These are phyloP conservation scores for Brassica juncea DNA, from an alignment of 345 rosid genomes.

Conservation along the genomic window DNA sequence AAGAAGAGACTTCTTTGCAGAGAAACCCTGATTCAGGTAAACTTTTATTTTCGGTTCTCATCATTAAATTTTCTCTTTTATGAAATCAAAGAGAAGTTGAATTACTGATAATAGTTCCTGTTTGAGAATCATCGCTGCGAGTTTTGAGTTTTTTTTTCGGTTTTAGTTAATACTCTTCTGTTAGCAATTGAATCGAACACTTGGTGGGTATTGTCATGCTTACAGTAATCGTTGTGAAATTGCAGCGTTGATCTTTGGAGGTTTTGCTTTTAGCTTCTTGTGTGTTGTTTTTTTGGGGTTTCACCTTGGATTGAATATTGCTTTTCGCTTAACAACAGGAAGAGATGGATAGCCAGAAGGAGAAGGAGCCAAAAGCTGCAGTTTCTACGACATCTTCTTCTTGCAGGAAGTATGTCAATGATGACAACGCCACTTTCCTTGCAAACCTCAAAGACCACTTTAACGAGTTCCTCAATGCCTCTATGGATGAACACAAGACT, in stretches of 20 bases:
- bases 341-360: constrained; percentile 2
- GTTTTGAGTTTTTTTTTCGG: not conserved
- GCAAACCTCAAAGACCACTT: constrained; percentile 78
- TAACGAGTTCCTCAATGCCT: constrained; percentile 67
- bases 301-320: not conserved
- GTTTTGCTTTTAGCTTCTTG: not conserved
- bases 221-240: not conserved
- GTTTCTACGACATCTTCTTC: constrained; percentile 48
- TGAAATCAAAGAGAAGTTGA: not conserved
- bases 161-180: not conserved
- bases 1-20: not conserved
- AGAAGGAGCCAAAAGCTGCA: constrained; percentile 30
- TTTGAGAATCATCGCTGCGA: not conserved
- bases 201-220: not conserved
- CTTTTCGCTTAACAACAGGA: not conserved
- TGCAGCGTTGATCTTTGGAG: not conserved
- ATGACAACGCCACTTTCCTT: constrained; percentile 63
- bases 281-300: not conserved
- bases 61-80: not conserved
- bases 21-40: constrained; percentile 14
- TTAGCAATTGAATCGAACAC: not conserved
- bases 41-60: not conserved
- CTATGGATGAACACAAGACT: constrained; percentile 80
- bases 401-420: constrained; percentile 62
- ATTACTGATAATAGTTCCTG: not conserved